phyloP scores from a whole-genome alignment of 331 rosid genomes.

The Arachis monticola region DNA sequence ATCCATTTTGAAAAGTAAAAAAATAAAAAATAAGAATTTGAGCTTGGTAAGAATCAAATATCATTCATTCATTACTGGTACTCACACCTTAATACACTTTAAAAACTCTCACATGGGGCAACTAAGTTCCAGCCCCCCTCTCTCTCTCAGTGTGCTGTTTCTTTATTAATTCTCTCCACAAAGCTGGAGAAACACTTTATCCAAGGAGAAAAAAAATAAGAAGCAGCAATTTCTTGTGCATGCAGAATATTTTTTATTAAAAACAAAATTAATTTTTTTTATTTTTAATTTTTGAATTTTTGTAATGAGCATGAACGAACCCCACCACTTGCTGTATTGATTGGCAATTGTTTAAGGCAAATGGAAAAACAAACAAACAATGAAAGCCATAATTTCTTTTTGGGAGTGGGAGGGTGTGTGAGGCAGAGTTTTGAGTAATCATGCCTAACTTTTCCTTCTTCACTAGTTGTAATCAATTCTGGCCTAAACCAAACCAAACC shows the following conservation, averaged over 20 bases:
- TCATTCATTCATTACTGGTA: neutral
- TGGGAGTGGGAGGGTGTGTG: constrained; percentile 50
- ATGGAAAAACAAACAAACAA: constrained; percentile 45
- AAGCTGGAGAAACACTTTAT: constrained; percentile 9
- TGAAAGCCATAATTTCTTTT: constrained; percentile 60
- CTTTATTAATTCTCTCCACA: constrained; percentile 34
- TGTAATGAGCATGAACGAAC: constrained; percentile 41
- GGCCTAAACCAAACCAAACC: constrained; percentile 43
- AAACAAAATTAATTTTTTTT: too few relatives aligned
- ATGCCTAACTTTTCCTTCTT: constrained; percentile 53
- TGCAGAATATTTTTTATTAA: neutral
- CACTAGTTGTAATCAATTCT: constrained; percentile 51
- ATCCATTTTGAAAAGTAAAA: too few relatives aligned
- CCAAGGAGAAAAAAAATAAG: neutral
- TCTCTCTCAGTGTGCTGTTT: constrained; percentile 28
- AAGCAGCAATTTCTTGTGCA: constrained; percentile 11
- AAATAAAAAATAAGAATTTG: constrained; percentile 1
- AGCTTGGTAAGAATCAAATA: constrained; percentile 18
- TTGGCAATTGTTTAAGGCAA: constrained; percentile 38
- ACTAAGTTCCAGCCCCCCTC: constrained; percentile 1
- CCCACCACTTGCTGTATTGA: constrained; percentile 53
- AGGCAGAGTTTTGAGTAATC: constrained; percentile 49
- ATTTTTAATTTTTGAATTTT: neutral
- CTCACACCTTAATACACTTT: constrained; percentile 27
- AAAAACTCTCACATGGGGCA: constrained; percentile 41